Conservation (phyloP, 805 yeast genomes). For the Candida awuae region DNA sequence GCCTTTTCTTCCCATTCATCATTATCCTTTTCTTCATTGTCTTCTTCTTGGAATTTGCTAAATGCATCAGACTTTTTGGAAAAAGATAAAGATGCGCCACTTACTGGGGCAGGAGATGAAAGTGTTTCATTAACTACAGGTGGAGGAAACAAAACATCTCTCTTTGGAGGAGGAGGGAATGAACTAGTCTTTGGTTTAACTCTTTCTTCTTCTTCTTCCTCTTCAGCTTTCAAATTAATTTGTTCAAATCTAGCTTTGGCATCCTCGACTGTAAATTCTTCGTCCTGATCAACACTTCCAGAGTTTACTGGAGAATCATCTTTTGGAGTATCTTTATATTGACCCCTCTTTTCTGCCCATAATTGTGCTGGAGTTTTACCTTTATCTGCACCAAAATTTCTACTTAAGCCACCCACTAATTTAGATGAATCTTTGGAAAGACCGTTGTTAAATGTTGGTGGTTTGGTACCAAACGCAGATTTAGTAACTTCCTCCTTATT, state of each 20-base stretch:
- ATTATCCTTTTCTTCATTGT: constrained; percentile 15
- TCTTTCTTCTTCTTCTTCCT: constrained; percentile 20
- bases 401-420: constrained; percentile 50
- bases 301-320: constrained; percentile 28
- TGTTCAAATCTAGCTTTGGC: constrained; percentile 28
- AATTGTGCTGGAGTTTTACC: constrained; percentile 93
- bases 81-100: constrained; percentile 3
- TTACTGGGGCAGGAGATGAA: constrained; percentile 10
- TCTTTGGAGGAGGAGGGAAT: background rate
- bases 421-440: constrained; percentile 35
- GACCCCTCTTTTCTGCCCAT: constrained; percentile 89
- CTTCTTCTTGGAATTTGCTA: constrained; percentile 18
- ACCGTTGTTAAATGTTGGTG: constrained; percentile 24
- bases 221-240: constrained; percentile 20
- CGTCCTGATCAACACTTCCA: constrained; percentile 16
- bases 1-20: constrained; percentile 13
- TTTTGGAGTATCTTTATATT: constrained; percentile 38
- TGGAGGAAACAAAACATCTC: constrained; percentile 15
- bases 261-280: constrained; percentile 27
- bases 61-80: constrained; percentile 19
- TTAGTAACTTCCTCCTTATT: constrained; percentile 28
- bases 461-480: constrained; percentile 29
- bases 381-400: constrained; percentile 54
- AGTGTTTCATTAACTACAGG: constrained; percentile 11
- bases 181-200: background rate